Conservation (phyloP, 2,329 filamentous ascomycete genomes). For the Incumbomyces delicatus region DNA sequence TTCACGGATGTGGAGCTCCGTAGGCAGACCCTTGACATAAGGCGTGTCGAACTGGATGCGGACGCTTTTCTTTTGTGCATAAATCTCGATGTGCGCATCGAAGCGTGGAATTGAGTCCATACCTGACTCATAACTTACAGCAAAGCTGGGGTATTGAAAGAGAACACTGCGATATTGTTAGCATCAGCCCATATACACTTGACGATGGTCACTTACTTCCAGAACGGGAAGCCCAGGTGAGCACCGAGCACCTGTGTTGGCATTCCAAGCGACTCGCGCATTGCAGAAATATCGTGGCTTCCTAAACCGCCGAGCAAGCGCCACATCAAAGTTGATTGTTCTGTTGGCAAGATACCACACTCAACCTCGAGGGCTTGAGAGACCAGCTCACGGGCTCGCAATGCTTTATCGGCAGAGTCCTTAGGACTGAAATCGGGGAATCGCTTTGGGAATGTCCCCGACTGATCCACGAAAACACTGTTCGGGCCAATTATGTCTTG, state of each 20-base stretch:
- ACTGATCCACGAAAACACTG: conserved; percentile 23
- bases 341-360: conserved; percentile 24
- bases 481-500: conserved; percentile 46
- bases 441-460: conserved; percentile 22
- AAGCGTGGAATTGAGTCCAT: conserved; percentile 56
- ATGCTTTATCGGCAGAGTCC: conserved; percentile 19
- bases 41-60: conserved; percentile 47
- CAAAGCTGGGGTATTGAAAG: conserved; percentile 24
- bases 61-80: conserved; percentile 43
- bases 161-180: conserved; percentile 28
- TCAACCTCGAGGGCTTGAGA: conserved; percentile 25
- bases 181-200: conserved; percentile 32
- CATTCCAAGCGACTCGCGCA: conserved; percentile 42
- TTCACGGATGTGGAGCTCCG: conserved; percentile 41
- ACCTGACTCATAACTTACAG: conserved; percentile 43
- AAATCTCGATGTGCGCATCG: conserved; percentile 67
- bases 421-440: conserved; percentile 28
- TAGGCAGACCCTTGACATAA: conserved; percentile 49
- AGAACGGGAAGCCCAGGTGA: not conserved
- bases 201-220: conserved; percentile 27
- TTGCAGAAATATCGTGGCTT: conserved; percentile 43
- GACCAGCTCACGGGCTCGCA: conserved; percentile 20
- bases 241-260: not conserved
- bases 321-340: conserved; percentile 5
- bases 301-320: conserved; percentile 39